A percentile compares a stretch with the other conserved stretches of the same genome.
Evolutionary conservation across 352 stramenopile species (phyloP).

Genomic region (Phytopythium litorale): DNA sequence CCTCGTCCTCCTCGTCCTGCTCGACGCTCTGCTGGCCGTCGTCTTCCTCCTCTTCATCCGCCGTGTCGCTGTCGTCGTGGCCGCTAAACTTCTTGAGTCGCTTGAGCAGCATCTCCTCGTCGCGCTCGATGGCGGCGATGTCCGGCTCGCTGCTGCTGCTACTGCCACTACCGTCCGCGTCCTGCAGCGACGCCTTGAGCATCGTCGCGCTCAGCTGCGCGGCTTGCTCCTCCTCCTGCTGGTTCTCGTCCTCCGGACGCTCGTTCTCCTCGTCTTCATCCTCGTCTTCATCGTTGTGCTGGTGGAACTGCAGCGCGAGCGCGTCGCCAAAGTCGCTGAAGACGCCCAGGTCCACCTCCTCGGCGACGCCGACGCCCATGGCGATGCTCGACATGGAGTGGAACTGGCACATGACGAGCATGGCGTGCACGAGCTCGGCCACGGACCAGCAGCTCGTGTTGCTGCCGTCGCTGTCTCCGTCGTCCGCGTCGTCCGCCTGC

Average conservation of each 20-base stretch:
- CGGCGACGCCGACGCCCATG: conserved; percentile 64
- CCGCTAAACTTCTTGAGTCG: conserved; percentile 54
- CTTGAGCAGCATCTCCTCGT: conserved; percentile 67
- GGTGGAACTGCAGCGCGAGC: conserved; percentile 14
- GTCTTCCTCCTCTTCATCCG: conserved; percentile 47
- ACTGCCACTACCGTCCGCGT: conserved; percentile 16
- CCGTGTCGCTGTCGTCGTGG: conserved; percentile 58
- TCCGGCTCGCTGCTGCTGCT: conserved; percentile 67
- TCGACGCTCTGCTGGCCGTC: conserved; percentile 20
- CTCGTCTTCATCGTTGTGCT: conserved; percentile 20
- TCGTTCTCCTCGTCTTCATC: background rate
- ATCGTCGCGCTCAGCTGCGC: conserved; percentile 15
- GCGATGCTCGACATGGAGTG: conserved; percentile 82
- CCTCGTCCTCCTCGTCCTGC: conserved; percentile 19
- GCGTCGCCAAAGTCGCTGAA: conserved; percentile 59
- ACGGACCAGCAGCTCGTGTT: conserved; percentile 54
- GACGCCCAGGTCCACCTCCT: conserved; percentile 73
- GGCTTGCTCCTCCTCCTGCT: conserved; percentile 2
- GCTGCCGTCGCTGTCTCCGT: background rate
- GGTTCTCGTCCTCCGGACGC: conserved; percentile 5
- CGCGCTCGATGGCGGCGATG: conserved; percentile 65
- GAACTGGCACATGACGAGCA: conserved; percentile 81
- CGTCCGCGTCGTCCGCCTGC: background rate
- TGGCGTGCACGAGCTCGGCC: conserved; percentile 82
- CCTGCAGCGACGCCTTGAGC: background rate